A percentile compares a stretch with the other conserved stretches of the same genome.
phyloP scores from a whole-genome alignment of 768 basidiomycete species.

The Pisolithus marmoratus region DNA sequence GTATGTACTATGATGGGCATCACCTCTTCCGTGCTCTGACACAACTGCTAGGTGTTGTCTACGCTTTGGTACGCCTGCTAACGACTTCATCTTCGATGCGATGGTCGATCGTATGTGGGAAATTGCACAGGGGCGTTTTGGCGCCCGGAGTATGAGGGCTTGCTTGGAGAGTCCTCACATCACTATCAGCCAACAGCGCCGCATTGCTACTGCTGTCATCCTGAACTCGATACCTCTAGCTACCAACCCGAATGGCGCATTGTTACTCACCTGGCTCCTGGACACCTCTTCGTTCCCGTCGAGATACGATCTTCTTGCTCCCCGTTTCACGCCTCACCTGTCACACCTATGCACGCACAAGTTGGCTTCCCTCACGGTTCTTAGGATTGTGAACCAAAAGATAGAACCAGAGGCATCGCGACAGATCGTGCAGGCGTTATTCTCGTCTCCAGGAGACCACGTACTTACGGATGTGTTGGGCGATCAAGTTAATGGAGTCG shows the following conservation, averaged over 20 bases:
- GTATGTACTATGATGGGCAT: conserved; percentile 41
- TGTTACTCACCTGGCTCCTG: conserved; percentile 93
- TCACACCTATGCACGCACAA: conserved; percentile 98
- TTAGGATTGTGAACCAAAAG: conserved; percentile 96
- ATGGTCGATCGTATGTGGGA: conserved; percentile 99
- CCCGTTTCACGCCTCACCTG: conserved; percentile 93
- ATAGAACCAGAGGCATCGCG: conserved; percentile 84
- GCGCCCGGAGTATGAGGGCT: conserved; percentile 95
- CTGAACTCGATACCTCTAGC: conserved; percentile 96
- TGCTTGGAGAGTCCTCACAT: conserved; percentile 91
- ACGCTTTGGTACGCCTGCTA: conserved; percentile 82
- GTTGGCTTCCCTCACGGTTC: conserved; percentile 88
- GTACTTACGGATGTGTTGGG: conserved; percentile 90
- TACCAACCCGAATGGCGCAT: conserved; percentile 95
- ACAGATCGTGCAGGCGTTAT: conserved; percentile 84
- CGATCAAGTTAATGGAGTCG: conserved; percentile 95
- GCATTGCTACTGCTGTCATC: conserved; percentile 89
- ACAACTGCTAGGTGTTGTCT: conserved; percentile 66
- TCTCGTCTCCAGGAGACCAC: conserved; percentile 84
- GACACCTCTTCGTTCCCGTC: conserved; percentile 94
- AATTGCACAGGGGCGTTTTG: conserved; percentile 95
- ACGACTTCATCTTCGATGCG: conserved; percentile 96
- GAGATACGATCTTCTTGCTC: conserved; percentile 90
- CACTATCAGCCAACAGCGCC: conserved; percentile 85
- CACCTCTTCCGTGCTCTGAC: conserved; percentile 3